These are phyloP conservation scores for Symmetrospora coprosmae DNA, from an alignment of 768 basidiomycete genomes.

Conservation along the genomic window DNA sequence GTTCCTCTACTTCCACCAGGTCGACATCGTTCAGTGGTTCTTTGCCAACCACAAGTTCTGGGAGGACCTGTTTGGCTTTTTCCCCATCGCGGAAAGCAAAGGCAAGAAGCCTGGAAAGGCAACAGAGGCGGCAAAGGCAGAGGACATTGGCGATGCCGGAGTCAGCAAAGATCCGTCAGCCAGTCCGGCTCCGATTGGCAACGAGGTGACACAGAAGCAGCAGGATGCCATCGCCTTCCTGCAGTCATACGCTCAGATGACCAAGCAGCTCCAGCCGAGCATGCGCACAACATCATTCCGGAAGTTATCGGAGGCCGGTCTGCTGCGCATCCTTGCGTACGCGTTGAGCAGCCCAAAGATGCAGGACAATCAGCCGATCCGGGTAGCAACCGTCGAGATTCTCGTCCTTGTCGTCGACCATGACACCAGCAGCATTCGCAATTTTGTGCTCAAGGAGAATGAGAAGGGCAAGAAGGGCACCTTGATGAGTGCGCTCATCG, in stretches of 20 bases:
- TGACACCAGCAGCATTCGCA: conserved; percentile 70
- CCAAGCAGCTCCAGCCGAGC: conserved; percentile 85
- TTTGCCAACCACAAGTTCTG: conserved; percentile 64
- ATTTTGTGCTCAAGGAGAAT: conserved; percentile 48
- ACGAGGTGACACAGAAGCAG: conserved; percentile 30
- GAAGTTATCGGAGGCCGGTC: conserved; percentile 68
- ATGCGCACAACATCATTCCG: conserved; percentile 74
- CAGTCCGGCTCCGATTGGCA: not conserved
- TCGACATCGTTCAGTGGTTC: conserved; percentile 86
- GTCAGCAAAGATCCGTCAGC: not conserved
- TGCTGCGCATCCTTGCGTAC: conserved; percentile 86
- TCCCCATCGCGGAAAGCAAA: conserved; percentile 36
- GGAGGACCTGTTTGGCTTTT: conserved; percentile 58
- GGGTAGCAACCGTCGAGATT: conserved; percentile 72
- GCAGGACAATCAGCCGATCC: conserved; percentile 47
- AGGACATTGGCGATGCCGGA: not conserved
- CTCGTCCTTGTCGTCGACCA: conserved; percentile 75
- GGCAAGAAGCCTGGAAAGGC: not conserved
- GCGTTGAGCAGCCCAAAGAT: conserved; percentile 52
- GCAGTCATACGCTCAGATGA: conserved; percentile 86
- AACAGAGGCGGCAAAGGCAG: too few relatives aligned
- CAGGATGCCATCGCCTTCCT: conserved; percentile 72
- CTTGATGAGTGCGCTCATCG: conserved; percentile 43
- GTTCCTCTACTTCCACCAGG: conserved; percentile 96
- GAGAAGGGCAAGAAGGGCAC: conserved; percentile 47